Conservation (phyloP, 495 filamentous ascomycete genomes). For the Daldinia concentrica region DNA sequence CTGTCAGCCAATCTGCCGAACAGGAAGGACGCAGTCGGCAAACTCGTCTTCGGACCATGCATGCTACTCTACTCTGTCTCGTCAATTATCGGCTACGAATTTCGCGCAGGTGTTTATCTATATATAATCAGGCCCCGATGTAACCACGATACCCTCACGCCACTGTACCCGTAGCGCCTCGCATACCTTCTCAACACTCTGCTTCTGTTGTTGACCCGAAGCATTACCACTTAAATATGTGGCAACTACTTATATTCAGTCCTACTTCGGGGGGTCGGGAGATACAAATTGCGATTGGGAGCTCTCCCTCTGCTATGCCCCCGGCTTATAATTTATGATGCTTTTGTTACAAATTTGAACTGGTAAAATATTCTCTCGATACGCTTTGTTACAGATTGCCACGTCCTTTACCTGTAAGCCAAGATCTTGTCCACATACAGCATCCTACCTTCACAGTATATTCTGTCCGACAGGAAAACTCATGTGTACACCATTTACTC, state of each 20-base stretch:
- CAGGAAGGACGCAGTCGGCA: conserved; percentile 32
- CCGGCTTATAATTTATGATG: neutral
- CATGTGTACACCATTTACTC: conserved; percentile 2
- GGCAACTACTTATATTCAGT: conserved; percentile 28
- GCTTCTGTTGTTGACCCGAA: conserved; percentile 1
- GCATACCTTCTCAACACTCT: neutral
- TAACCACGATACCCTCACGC: conserved; percentile 20
- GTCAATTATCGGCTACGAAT: conserved; percentile 6
- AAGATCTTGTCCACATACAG: conserved; percentile 9
- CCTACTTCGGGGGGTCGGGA: conserved; percentile 25
- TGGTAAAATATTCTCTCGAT: neutral
- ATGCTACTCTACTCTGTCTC: conserved; percentile 21
- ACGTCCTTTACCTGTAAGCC: conserved; percentile 13
- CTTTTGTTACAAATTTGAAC: neutral
- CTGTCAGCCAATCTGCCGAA: conserved; percentile 29
- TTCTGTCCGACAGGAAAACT: neutral
- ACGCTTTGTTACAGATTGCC: neutral
- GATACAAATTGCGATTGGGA: neutral
- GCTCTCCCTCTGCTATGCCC: neutral
- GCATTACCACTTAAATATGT: neutral
- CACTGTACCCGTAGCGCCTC: conserved; percentile 6
- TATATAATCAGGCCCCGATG: conserved; percentile 12
- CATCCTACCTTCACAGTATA: neutral
- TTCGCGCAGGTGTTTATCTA: conserved; percentile 5
- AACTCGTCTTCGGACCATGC: conserved; percentile 13